Evolutionary conservation across 129 eudicot species (phyloP).

Genomic region (Ambrosia trifida): DNA sequence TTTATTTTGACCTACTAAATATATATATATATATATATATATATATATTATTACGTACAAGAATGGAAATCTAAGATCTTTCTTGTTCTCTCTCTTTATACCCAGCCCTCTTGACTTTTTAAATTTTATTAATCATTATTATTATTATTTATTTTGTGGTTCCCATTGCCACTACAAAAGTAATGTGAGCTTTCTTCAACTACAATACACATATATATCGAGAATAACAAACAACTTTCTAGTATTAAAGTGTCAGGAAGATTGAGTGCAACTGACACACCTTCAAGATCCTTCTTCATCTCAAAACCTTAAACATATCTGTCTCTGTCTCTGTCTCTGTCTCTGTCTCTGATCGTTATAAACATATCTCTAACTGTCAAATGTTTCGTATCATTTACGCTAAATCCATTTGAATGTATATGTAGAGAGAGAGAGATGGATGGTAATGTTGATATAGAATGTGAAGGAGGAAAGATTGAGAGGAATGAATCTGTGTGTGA

Average conservation of each 20-base stretch:
- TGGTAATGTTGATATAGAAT: slow-evolving; percentile 31
- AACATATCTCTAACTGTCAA: not conserved
- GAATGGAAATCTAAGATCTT: not conserved
- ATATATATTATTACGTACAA: too few relatives aligned
- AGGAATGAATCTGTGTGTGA: slow-evolving; percentile 47
- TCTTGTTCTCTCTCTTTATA: not conserved
- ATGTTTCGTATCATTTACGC: not conserved
- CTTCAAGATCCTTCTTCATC: slow-evolving; percentile 6
- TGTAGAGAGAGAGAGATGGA: slow-evolving; percentile 24
- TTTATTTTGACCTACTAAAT: too few relatives aligned
- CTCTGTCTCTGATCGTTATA: not conserved
- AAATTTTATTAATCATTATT: not conserved
- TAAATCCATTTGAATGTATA: not conserved
- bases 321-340: not conserved
- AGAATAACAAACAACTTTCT: slow-evolving; percentile 11
- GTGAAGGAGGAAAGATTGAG: slow-evolving; percentile 31
- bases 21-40: too few relatives aligned
- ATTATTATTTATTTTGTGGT: not conserved
- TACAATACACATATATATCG: not conserved
- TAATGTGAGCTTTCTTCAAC: slow-evolving; percentile 27
- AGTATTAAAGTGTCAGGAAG: slow-evolving; percentile 20
- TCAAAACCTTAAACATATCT: not conserved
- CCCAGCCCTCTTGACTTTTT: not conserved
- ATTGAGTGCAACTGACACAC: slow-evolving; percentile 26
- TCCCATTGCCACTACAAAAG: not conserved